phyloP scores from a whole-genome alignment of 768 basidiomycete genomes.

The Lactifluus piperatus region DNA sequence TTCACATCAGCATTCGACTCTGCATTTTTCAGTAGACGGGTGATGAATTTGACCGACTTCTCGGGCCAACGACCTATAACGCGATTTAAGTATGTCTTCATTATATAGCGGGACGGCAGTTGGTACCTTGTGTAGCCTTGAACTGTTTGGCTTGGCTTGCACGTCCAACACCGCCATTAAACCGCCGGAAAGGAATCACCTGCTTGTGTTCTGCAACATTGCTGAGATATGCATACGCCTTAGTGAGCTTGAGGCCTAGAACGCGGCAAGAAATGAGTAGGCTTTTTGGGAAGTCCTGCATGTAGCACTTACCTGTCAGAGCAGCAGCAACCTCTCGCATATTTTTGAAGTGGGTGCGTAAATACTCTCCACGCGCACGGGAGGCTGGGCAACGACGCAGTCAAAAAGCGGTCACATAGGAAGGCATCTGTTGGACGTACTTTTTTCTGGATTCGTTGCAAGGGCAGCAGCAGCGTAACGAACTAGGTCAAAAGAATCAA shows the following conservation, averaged over 20 bases:
- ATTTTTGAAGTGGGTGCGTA: constrained; percentile 99
- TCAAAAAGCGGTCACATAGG: constrained; percentile 18
- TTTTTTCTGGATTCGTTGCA: constrained; percentile 92
- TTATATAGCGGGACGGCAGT: not conserved
- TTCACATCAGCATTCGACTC: constrained; percentile 99
- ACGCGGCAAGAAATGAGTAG: constrained; percentile 1
- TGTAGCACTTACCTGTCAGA: constrained; percentile 57
- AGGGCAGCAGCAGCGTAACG: constrained; percentile 88
- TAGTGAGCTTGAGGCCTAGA: constrained; percentile 85
- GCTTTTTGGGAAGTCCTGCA: not conserved
- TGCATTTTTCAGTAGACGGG: constrained; percentile 94
- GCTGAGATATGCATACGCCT: constrained; percentile 90
- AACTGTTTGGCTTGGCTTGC: constrained; percentile 94
- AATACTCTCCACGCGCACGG: constrained; percentile 90
- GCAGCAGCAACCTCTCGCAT: constrained; percentile 98
- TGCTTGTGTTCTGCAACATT: constrained; percentile 97
- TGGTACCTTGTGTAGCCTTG: constrained; percentile 89
- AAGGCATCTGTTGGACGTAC: constrained; percentile 37
- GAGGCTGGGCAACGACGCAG: constrained; percentile 46
- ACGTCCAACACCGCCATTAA: constrained; percentile 90
- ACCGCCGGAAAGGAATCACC: constrained; percentile 92
- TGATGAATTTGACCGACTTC: constrained; percentile 95
- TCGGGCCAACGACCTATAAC: constrained; percentile 95
- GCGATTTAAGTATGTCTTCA: not conserved
- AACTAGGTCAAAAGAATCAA: constrained; percentile 40